Base-by-base conservation (phyloP, 2,329 filamentous ascomycete species). In the Aspergillus sp. region DNA sequence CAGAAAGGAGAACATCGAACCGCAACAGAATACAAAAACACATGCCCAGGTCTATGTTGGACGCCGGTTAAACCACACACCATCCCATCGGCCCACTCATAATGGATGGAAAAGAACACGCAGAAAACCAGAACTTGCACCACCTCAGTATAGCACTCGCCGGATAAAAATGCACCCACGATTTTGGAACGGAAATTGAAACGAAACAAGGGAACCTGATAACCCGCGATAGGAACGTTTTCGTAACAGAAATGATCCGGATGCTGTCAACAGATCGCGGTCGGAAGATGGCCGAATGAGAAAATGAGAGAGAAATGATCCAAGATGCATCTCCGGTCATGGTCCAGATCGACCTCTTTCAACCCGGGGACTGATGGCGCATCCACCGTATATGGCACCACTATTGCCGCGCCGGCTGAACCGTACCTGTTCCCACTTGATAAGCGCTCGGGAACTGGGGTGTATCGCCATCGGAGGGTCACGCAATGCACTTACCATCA, bases 301-400 rank as follows among this genome's bases (percentile, higher is more conserved):
- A 41, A 42, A 25, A 17, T 38, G 34, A n/a, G 34, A 17, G 29
- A 38, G 34, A 17, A 38, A n/a, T 17, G 16, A 38, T 17, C 34
- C 14, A 38, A 38, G 32, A 36, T 14, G 14, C 34, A 38, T n/a
- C 47, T 41, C 42, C 16, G 47, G 19, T 29, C 25, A 11, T 11
- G 25, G 21, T 40, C 34, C 21, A 20, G 90, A 64, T 85, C 80
- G 62, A 86, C 81, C 68, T 89, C 78, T 86, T 81, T 74, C 84
- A 85, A 66, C 89, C 78, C 68, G 88, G 87, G 82, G 54, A 83
- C 79, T 45, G 34, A 84, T 84, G 62, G 89, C 81, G 64, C 84
- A 86, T 53, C 58, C 31, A 42, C 32, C 52, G 44, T 41, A 46
- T 68, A 63, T 38, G 14, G 47, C 61, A 41, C 69, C 59, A 65